Evolutionary conservation across 192 early-diverging fungal genomes (phyloP).

Genomic region (Funneliformis geosporum): DNA sequence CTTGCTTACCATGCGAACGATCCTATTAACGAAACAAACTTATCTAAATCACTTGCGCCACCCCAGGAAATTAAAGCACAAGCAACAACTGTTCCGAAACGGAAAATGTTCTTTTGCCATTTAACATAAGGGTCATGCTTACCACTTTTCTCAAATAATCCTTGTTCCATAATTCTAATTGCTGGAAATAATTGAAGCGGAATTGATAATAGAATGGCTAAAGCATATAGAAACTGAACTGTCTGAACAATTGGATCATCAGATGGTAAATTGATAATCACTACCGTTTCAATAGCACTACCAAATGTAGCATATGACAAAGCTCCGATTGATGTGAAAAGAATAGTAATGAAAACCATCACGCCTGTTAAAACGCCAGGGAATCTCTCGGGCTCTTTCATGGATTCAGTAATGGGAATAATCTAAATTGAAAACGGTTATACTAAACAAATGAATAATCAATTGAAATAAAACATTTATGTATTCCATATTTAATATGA

Average conservation of each 20-base stretch:
- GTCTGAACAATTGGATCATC: slow-evolving; percentile 60
- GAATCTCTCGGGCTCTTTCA: slow-evolving; percentile 92
- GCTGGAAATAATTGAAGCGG: slow-evolving; percentile 92
- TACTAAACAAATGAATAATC: neutral
- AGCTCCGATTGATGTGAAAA: slow-evolving; percentile 81
- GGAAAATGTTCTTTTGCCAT: slow-evolving; percentile 84
- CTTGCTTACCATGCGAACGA: slow-evolving; percentile 57
- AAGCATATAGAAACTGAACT: slow-evolving; percentile 83
- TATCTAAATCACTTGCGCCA: slow-evolving; percentile 76
- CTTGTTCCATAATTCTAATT: slow-evolving; percentile 89
- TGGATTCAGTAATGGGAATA: slow-evolving; percentile 81
- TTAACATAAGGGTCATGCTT: slow-evolving; percentile 79
- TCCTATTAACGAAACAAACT: slow-evolving; percentile 76
- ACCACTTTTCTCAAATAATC: slow-evolving; percentile 80
- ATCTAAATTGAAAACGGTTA: slow-evolving; percentile 38
- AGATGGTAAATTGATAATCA: slow-evolving; percentile 85
- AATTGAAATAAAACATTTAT: neutral
- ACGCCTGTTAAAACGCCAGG: slow-evolving; percentile 76
- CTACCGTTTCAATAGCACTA: slow-evolving; percentile 78
- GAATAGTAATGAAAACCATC: slow-evolving; percentile 74
- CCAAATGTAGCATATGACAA: slow-evolving; percentile 89
- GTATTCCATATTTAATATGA: too few relatives aligned
- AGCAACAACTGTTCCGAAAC: slow-evolving; percentile 62
- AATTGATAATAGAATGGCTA: slow-evolving; percentile 93
- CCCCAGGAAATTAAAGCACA: slow-evolving; percentile 76